phyloP scores from a whole-genome alignment of 202 grass and related monocot species.

The Sporobolus alterniflorus region DNA sequence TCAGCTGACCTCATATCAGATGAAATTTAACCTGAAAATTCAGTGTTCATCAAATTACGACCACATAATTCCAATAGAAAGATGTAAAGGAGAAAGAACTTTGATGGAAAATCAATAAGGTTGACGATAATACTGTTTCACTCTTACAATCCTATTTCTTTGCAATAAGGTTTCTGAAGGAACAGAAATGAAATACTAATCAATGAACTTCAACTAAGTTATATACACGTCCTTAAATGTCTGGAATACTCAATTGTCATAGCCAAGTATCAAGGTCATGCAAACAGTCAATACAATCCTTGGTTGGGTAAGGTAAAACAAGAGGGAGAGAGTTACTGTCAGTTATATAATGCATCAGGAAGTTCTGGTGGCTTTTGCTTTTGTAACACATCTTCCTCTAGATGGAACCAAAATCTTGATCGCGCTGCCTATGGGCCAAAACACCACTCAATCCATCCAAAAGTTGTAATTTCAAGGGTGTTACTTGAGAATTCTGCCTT shows the following conservation, averaged over 20 bases:
- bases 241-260: background rate
- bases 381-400: background rate
- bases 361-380: background rate
- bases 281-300: background rate
- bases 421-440: background rate
- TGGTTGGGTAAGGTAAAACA: background rate
- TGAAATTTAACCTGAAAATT: constrained; percentile 33
- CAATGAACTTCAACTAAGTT: background rate
- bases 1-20: constrained; percentile 12
- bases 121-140: background rate
- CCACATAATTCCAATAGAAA: background rate
- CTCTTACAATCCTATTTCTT: background rate
- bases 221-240: background rate
- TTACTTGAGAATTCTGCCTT: background rate
- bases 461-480: background rate
- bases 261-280: background rate
- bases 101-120: background rate
- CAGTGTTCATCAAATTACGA: background rate
- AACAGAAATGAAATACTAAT: background rate
- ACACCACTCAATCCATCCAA: background rate
- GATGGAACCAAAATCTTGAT: background rate
- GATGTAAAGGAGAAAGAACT: background rate
- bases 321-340: background rate
- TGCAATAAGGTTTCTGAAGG: background rate
- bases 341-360: background rate